Conservation (phyloP, 2,329 filamentous ascomycete genomes). For the Paecilomyces fulvus region DNA sequence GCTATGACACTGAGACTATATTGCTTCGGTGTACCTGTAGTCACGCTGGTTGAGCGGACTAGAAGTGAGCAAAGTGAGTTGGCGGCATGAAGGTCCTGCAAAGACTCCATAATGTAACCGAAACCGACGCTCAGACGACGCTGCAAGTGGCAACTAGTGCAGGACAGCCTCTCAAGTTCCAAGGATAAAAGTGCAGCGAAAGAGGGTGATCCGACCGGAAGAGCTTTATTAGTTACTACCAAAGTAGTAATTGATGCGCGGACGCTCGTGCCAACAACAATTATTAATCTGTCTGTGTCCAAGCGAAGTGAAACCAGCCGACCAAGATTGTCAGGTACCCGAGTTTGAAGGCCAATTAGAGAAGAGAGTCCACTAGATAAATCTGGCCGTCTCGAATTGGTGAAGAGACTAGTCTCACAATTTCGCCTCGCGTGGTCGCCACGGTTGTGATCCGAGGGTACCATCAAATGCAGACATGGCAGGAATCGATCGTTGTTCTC, state of each 20-base stretch:
- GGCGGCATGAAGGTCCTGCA: not conserved
- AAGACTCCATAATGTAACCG: not conserved
- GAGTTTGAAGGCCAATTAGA: not conserved
- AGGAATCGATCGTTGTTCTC: not conserved
- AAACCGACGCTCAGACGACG: not conserved
- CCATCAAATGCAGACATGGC: not conserved
- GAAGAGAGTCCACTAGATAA: not conserved
- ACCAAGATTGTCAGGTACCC: not conserved
- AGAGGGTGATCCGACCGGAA: not conserved
- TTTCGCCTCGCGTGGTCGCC: not conserved
- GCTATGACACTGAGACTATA: not conserved
- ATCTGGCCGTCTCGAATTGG: not conserved
- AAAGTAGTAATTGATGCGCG: not conserved
- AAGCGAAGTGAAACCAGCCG: not conserved
- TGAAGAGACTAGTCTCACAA: not conserved
- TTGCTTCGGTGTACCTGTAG: not conserved
- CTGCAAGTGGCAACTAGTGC: not conserved
- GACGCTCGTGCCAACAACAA: not conserved
- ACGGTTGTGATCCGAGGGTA: not conserved
- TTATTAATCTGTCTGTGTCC: not conserved
- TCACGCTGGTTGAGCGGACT: not conserved
- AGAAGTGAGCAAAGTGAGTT: not conserved
- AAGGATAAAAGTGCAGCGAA: not conserved
- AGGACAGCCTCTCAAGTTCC: not conserved
- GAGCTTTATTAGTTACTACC: not conserved